Conservation (phyloP, 495 filamentous ascomycete genomes). For the Bathelium albidoporum region DNA sequence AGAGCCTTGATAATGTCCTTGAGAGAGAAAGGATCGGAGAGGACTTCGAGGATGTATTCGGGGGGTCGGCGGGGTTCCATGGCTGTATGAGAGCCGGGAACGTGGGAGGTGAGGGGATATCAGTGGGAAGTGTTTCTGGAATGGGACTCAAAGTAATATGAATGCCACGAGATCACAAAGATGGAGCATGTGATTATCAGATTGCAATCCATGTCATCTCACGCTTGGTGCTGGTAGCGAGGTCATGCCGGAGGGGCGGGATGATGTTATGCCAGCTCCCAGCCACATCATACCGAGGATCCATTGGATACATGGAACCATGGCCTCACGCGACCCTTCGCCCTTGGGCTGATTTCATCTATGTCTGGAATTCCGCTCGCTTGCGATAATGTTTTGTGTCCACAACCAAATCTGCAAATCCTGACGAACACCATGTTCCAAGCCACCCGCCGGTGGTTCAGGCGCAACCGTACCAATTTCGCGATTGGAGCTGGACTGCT, state of each 20-base stretch:
- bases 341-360: neutral
- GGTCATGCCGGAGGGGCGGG: neutral
- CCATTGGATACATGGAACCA: neutral
- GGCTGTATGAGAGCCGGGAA: neutral
- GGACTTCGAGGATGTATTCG: conserved; percentile 36
- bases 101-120: neutral
- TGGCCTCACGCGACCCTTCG: neutral
- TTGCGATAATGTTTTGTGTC: neutral
- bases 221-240: neutral
- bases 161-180: neutral
- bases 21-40: conserved; percentile 43
- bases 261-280: neutral
- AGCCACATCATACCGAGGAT: conserved; percentile 3
- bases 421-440: conserved; percentile 36
- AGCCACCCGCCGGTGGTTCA: conserved; percentile 76
- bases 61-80: conserved; percentile 32
- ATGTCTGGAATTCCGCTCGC: neutral
- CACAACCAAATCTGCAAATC: neutral
- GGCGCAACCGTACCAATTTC: conserved; percentile 81
- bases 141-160: neutral
- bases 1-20: conserved; percentile 91
- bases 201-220: neutral
- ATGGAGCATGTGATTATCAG: neutral
- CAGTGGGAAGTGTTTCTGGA: neutral
- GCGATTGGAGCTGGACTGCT: conserved; percentile 77